A percentile compares a stretch with the other conserved stretches of the same genome.
Evolutionary conservation across 768 basidiomycete species (phyloP).

Genomic region (Chalciporus piperatus): DNA sequence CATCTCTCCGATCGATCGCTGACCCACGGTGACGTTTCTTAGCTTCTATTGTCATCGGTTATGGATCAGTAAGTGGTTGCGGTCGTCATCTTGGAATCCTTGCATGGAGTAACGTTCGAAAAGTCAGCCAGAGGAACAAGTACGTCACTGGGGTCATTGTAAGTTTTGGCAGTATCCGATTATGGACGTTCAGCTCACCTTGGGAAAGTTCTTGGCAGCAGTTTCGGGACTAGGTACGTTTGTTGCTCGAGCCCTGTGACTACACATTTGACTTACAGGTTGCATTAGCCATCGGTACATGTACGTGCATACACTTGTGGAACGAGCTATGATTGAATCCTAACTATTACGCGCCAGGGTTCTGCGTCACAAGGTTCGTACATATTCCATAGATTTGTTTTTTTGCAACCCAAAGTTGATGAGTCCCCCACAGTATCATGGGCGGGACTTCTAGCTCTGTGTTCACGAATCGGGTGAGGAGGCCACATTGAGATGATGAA

Average conservation of each 20-base stretch:
- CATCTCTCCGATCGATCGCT: too few species aligned
- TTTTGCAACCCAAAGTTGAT: background rate
- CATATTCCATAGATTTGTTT: too few species aligned
- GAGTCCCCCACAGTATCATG: background rate
- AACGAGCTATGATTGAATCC: too few species aligned
- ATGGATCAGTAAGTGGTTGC: background rate
- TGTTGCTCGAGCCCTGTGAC: background rate
- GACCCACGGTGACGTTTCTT: background rate
- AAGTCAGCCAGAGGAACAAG: background rate
- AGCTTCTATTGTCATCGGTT: slow-evolving; percentile 2
- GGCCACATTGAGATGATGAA: background rate
- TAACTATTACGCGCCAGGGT: background rate
- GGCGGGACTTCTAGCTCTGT: background rate
- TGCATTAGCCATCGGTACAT: background rate
- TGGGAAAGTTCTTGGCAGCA: background rate
- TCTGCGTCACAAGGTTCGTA: background rate
- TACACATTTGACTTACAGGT: background rate
- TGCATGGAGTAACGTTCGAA: background rate
- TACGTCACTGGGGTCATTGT: background rate
- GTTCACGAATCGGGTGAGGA: background rate
- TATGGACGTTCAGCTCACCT: background rate
- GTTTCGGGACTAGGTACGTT: background rate
- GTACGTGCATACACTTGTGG: background rate
- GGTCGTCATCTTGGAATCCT: background rate
- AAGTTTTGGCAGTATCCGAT: background rate